These are phyloP conservation scores for Phytophthora fragariaefolia DNA, from an alignment of 352 stramenopile species.

Conservation along the genomic window DNA sequence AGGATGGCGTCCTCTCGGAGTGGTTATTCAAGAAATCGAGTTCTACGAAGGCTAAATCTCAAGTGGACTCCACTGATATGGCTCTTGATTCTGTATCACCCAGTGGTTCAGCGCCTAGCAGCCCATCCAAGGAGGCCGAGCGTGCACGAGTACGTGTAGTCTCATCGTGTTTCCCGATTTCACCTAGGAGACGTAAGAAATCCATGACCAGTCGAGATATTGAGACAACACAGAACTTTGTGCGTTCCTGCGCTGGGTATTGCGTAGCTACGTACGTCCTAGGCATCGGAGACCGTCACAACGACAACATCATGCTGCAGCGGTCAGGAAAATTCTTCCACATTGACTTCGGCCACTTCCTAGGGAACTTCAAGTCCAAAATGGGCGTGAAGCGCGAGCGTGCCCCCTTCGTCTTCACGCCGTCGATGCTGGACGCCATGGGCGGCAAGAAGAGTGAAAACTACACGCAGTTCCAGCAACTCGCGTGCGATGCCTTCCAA, in stretches of 20 bases:
- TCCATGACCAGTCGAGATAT: conserved; percentile 37
- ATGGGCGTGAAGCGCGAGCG: conserved; percentile 92
- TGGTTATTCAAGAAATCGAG: conserved; percentile 62
- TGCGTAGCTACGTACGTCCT: conserved; percentile 95
- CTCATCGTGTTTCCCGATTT: conserved; percentile 64
- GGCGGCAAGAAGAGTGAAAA: conserved; percentile 78
- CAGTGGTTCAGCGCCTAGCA: conserved; percentile 17
- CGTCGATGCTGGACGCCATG: conserved; percentile 88
- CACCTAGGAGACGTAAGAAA: conserved; percentile 44
- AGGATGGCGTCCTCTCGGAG: conserved; percentile 67
- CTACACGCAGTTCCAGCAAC: conserved; percentile 77
- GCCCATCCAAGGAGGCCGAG: conserved; percentile 15
- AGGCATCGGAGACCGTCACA: conserved; percentile 94
- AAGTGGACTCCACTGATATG: conserved; percentile 8
- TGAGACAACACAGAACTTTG: conserved; percentile 88
- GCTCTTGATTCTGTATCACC: conserved; percentile 25
- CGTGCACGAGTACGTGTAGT: conserved; percentile 37
- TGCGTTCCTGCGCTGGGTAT: conserved; percentile 91
- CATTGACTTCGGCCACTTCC: conserved; percentile 97
- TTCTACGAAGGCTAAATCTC: conserved; percentile 4
- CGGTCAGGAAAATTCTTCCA: conserved; percentile 94
- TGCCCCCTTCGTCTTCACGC: conserved; percentile 93
- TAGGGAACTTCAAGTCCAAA: conserved; percentile 96
- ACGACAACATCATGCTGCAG: conserved; percentile 97
- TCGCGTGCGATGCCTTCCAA: conserved; percentile 73